Evolutionary conservation across 768 basidiomycete genomes (phyloP).

Genomic region (Phylloporus arenicola): DNA sequence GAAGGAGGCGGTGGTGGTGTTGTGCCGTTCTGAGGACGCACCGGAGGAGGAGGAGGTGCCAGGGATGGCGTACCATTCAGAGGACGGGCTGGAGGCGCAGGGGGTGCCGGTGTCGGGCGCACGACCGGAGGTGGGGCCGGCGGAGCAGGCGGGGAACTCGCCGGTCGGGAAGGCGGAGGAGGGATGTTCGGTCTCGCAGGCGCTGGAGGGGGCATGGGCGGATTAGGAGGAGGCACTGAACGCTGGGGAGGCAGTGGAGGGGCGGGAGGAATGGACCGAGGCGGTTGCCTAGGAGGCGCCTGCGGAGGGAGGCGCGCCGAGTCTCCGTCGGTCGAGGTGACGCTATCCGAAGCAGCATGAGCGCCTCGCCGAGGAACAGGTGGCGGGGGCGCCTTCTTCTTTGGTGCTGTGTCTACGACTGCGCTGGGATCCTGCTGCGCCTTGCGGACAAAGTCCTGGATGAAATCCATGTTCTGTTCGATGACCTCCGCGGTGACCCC

Average conservation of each 20-base stretch:
- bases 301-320: constrained; percentile 28
- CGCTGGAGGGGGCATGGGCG: constrained; percentile 26
- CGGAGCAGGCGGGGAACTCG: constrained; percentile 29
- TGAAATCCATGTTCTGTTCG: constrained; percentile 79
- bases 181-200: constrained; percentile 26
- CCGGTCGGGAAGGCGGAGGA: constrained; percentile 34
- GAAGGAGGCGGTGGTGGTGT: constrained; percentile 36
- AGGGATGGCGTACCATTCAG: constrained; percentile 28
- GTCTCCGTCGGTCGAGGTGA: constrained; percentile 19
- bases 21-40: constrained; percentile 15
- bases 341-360: constrained; percentile 23
- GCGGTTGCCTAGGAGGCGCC: constrained; percentile 31
- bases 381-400: constrained; percentile 39
- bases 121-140: constrained; percentile 19
- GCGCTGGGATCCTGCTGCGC: constrained; percentile 30
- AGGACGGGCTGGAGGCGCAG: constrained; percentile 20
- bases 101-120: constrained; percentile 28
- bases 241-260: constrained; percentile 25
- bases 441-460: constrained; percentile 72
- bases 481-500: constrained; percentile 70
- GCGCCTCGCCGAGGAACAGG: constrained; percentile 30
- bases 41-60: constrained; percentile 24
- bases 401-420: constrained; percentile 37
- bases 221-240: constrained; percentile 23
- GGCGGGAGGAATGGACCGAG: constrained; percentile 8